Evolutionary conservation across 2,329 filamentous ascomycete species (phyloP).

Genomic region (Ambrosiella xylebori): DNA sequence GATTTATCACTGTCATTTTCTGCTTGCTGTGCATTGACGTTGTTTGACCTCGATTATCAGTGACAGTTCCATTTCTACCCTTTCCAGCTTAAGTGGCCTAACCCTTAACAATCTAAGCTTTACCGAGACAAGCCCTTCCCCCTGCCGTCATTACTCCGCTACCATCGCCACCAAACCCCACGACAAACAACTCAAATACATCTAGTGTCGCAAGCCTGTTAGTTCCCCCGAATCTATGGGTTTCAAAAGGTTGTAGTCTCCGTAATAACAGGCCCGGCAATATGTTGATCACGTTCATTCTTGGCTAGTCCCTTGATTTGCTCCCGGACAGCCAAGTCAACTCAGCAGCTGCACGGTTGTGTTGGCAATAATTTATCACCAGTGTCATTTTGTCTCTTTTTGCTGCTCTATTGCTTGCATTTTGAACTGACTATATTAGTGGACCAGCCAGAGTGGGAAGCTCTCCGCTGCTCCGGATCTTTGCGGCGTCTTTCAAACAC

Average conservation of each 20-base stretch:
- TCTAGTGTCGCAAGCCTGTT: background rate
- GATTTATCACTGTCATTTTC: no score
- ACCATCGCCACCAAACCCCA: no score
- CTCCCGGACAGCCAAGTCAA: background rate
- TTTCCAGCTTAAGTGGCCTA: background rate
- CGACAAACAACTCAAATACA: no score
- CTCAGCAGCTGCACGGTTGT: background rate
- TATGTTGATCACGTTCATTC: background rate
- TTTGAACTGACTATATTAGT: no score
- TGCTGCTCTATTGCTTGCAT: background rate
- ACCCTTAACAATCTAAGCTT: background rate
- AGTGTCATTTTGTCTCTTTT: background rate
- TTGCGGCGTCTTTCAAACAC: no score
- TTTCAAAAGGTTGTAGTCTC: conserved; percentile 7
- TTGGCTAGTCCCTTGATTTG: background rate
- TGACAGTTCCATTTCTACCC: background rate
- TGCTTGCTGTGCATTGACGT: no score
- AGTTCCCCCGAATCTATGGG: background rate
- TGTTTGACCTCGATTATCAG: no score
- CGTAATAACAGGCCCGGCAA: background rate
- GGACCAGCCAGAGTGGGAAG: no score
- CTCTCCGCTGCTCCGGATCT: no score
- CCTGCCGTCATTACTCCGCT: background rate
- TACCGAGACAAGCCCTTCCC: background rate
- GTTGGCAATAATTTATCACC: background rate